Conservation (phyloP, 148 eudicot species). For the Cornus controversa region DNA sequence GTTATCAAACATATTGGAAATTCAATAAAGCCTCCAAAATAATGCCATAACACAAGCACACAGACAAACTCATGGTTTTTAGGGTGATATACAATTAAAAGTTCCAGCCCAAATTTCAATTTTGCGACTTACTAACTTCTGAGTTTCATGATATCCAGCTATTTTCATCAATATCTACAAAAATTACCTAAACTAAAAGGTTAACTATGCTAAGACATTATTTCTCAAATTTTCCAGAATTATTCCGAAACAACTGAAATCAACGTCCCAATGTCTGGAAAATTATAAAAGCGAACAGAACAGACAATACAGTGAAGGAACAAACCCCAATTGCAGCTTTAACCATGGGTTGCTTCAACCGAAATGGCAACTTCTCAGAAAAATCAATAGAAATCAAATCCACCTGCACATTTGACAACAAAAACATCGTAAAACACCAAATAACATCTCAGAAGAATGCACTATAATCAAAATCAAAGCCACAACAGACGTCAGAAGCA, state of each 20-base stretch:
- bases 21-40: background rate
- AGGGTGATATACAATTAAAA: background rate
- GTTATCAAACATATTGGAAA: background rate
- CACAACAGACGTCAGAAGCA: too few relatives aligned
- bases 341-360: slow-evolving; percentile 73
- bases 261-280: background rate
- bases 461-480: background rate
- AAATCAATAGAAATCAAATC: slow-evolving; percentile 89
- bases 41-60: background rate
- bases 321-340: slow-evolving; percentile 81
- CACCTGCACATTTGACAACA: slow-evolving; percentile 37
- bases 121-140: background rate
- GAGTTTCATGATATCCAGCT: background rate
- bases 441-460: background rate
- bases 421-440: background rate
- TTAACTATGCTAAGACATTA: too few relatives aligned
- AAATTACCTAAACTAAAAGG: too few relatives aligned
- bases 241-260: background rate
- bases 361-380: slow-evolving; percentile 69
- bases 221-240: background rate
- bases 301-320: background rate
- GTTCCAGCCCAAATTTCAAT: background rate
- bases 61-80: background rate
- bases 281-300: background rate
- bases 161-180: too few relatives aligned